Evolutionary conservation across 192 early-diverging fungal genomes (phyloP), one percentile per base, ranked within the genome.

Genomic region (Gorgonomyces haynaldii): DNA sequence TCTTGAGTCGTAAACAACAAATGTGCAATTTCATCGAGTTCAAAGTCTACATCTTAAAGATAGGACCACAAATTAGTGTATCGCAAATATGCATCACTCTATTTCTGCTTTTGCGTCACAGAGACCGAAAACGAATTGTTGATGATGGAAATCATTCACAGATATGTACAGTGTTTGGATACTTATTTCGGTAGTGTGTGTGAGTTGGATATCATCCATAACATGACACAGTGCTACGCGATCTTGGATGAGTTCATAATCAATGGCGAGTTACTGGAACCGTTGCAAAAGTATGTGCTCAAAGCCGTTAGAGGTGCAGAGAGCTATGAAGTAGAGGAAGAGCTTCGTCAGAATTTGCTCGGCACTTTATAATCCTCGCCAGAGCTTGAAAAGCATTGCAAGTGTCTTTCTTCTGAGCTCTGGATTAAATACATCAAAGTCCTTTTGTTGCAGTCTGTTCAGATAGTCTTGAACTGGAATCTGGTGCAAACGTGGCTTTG

Each of bases 341-440:
- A n/a, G n/a, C n/a, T n/a, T n/a, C n/a, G n/a, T n/a, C n/a, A n/a
- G n/a, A n/a, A n/a, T n/a, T n/a, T n/a, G n/a, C n/a, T n/a, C n/a
- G n/a, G n/a, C n/a, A n/a, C n/a, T n/a, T n/a, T n/a, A n/a, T n/a
- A n/a, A n/a, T n/a, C n/a, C n/a, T n/a, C n/a, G n/a, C 82, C 82
- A 86, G 22, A 86, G 37, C 38, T 52, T 46, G 3, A 70, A 70
- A 6, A 78, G 79, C 9, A 86, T 29, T 43, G 60, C 69, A 79
- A 81, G 82, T 27, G 71, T 70, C 17, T 75, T 74, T n/a, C 64
- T 71, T 37, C 72, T 74, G 8, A 90, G 64, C 8, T 64, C 54
- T 3, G 63, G 64, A 37, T 91, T 81, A 64, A 92, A 89, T 0
- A 86, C 58, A 54, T 96, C 76, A 53, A 96, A 96, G 36, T 92